A percentile compares a stretch with the other conserved stretches of the same genome.
phyloP scores from a whole-genome alignment of 768 basidiomycete genomes.

The Lactarius deliciosus region DNA sequence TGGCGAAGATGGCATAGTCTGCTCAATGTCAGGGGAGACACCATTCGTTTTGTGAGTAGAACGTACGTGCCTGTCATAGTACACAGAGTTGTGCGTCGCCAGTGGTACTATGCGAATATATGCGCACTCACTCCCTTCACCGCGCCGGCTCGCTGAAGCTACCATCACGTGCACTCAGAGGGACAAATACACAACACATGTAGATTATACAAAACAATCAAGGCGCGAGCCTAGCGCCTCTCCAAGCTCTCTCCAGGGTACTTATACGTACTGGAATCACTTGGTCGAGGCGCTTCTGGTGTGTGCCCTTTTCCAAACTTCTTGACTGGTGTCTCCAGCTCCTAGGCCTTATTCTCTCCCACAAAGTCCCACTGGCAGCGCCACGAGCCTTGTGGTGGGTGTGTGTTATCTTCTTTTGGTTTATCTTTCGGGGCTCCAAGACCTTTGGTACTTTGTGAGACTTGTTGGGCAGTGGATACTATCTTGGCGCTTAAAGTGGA shows the following conservation, averaged over 20 bases:
- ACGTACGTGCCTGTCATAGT: slow-evolving; percentile 29
- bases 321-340: background rate
- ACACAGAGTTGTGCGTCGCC: background rate
- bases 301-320: background rate
- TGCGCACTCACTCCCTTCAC: background rate
- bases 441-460: background rate
- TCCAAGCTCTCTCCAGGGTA: background rate
- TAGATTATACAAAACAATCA: background rate
- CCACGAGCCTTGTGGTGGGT: background rate
- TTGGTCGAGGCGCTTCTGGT: background rate
- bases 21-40: slow-evolving; percentile 18
- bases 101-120: background rate
- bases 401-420: background rate
- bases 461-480: background rate
- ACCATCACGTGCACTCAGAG: background rate
- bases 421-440: background rate
- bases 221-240: background rate
- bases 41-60: background rate
- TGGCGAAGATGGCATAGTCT: slow-evolving; percentile 80
- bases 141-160: background rate
- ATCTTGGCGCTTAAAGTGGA: background rate
- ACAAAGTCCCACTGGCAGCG: background rate
- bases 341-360: background rate
- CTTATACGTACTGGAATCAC: background rate
- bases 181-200: background rate